Conservation (phyloP, 2,329 filamentous ascomycete species). For the Davidsoniella neocaledoniae region DNA sequence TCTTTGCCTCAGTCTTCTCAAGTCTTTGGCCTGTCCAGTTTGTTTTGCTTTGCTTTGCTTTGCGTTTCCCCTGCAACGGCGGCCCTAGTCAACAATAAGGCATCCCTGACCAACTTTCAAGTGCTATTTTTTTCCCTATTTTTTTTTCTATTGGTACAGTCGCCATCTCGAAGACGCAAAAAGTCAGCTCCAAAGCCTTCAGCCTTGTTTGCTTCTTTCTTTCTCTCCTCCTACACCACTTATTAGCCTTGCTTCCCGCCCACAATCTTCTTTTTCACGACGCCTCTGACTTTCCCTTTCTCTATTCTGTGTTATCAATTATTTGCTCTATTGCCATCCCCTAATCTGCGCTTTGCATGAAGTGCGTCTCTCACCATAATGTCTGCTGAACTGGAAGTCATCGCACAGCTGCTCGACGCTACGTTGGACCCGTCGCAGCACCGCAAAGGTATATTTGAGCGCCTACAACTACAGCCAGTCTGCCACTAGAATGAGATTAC, state of each 20-base stretch:
- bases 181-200: constrained; percentile 4
- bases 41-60: constrained; percentile 3
- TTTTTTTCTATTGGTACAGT: constrained; percentile 1
- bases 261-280: constrained; percentile 2
- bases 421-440: constrained; percentile 78
- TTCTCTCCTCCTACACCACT: constrained; percentile 1
- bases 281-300: constrained; percentile 1
- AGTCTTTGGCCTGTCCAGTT: background rate
- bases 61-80: constrained; percentile 11
- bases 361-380: constrained; percentile 22
- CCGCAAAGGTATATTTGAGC: constrained; percentile 52
- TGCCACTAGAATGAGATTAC: background rate
- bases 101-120: background rate
- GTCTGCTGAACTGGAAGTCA: constrained; percentile 38
- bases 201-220: constrained; percentile 6
- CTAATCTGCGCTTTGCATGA: constrained; percentile 7
- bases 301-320: background rate
- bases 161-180: constrained; percentile 6
- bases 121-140: constrained; percentile 1
- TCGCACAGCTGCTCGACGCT: constrained; percentile 76
- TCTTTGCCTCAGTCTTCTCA: background rate
- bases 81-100: constrained; percentile 3
- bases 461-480: background rate
- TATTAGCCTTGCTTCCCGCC: constrained; percentile 1
- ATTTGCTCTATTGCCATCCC: background rate